These are phyloP conservation scores for Pythium biforme DNA, from an alignment of 352 stramenopile genomes.

Conservation along the genomic window DNA sequence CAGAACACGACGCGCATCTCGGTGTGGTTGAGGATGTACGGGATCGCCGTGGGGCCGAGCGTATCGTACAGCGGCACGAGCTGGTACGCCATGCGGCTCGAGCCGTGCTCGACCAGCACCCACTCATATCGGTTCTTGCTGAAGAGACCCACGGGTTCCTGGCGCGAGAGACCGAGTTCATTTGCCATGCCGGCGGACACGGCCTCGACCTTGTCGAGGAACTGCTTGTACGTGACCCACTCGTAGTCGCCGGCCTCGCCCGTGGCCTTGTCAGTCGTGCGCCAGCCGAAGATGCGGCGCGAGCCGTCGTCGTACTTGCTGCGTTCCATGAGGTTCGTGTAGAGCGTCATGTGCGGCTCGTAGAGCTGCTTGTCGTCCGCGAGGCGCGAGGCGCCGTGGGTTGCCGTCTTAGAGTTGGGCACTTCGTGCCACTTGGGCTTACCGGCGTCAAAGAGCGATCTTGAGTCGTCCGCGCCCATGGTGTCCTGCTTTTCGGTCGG, in stretches of 20 bases:
- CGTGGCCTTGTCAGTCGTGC: conserved; percentile 36
- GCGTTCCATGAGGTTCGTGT: conserved; percentile 46
- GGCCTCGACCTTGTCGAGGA: conserved; percentile 45
- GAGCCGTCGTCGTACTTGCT: conserved; percentile 48
- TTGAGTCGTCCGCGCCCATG: conserved; percentile 23
- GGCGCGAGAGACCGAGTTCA: conserved; percentile 34
- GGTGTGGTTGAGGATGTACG: conserved; percentile 78
- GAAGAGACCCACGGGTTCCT: conserved; percentile 67
- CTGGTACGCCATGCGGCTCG: conserved; percentile 67
- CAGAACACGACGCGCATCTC: conserved; percentile 73
- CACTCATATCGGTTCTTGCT: conserved; percentile 73
- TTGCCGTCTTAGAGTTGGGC: conserved; percentile 13
- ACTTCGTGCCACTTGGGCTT: conserved; percentile 24
- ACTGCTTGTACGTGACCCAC: conserved; percentile 63
- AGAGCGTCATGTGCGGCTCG: conserved; percentile 48
- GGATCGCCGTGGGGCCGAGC: conserved; percentile 58
- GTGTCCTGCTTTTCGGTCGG: neutral
- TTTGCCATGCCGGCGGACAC: conserved; percentile 41
- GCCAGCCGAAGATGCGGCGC: conserved; percentile 59
- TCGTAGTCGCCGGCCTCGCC: conserved; percentile 41
- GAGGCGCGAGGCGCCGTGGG: conserved; percentile 20
- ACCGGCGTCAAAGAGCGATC: conserved; percentile 22
- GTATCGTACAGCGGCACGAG: conserved; percentile 84
- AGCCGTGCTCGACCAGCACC: conserved; percentile 58
- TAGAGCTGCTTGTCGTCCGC: conserved; percentile 27